A percentile compares a stretch with the other conserved stretches of the same genome.
Conservation (phyloP, 805 yeast species). For the Schizosaccharomyces lindneri region DNA sequence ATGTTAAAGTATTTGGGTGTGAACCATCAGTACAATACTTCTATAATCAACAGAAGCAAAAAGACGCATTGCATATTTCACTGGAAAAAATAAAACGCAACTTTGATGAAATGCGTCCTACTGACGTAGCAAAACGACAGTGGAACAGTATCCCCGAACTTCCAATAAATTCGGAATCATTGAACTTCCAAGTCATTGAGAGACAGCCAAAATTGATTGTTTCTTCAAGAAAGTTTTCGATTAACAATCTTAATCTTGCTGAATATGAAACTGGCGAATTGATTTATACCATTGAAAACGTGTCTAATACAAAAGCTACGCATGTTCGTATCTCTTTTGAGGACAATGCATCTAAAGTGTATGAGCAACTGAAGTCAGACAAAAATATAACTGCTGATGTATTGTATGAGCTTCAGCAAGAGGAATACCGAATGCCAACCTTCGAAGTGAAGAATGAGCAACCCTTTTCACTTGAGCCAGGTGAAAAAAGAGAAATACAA, state of each 20-base stretch:
- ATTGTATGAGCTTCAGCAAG: neutral
- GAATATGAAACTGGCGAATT: neutral
- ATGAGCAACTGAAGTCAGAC: neutral
- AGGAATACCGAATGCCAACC: neutral
- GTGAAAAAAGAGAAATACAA: neutral
- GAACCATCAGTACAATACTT: neutral
- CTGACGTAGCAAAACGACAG: neutral
- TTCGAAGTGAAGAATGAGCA: neutral
- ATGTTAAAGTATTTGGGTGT: neutral
- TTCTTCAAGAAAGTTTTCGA: neutral
- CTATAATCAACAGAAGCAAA: neutral
- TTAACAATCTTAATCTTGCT: neutral
- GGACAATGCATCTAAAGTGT: neutral
- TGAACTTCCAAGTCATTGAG: neutral
- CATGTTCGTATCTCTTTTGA: neutral
- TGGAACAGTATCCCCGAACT: neutral
- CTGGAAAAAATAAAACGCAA: neutral
- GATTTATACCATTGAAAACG: neutral
- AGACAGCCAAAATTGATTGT: neutral
- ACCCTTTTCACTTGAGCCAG: neutral
- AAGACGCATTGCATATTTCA: neutral
- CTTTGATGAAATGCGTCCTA: neutral
- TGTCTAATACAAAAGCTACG: neutral
- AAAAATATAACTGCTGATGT: neutral
- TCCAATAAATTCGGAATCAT: neutral